Evolutionary conservation across 2,329 filamentous ascomycete genomes (phyloP).

Genomic region (Blastomyces silverae): DNA sequence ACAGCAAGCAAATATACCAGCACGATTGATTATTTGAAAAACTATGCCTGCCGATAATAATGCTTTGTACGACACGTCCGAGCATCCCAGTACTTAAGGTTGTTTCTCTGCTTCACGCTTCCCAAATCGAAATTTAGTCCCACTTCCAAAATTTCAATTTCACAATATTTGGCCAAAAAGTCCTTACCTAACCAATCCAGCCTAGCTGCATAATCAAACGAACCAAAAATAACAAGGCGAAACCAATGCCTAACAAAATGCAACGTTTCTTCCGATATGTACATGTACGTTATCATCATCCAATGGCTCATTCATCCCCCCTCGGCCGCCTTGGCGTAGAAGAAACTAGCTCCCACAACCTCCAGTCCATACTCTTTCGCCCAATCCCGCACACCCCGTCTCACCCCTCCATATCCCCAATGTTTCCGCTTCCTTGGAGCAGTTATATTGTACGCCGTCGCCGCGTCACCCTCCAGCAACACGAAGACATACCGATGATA

Average conservation of each 20-base stretch:
- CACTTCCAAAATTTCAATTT: neutral
- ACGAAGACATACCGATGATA: conserved; percentile 54
- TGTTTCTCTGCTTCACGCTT: neutral
- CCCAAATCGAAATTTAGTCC: neutral
- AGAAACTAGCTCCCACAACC: conserved; percentile 29
- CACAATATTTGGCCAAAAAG: neutral
- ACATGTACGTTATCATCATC: neutral
- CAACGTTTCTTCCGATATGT: neutral
- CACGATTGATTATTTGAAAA: neutral
- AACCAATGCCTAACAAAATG: neutral
- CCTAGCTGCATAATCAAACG: neutral
- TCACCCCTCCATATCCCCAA: conserved; percentile 49
- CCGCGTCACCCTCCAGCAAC: conserved; percentile 40
- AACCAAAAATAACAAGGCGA: neutral
- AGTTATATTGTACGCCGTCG: conserved; percentile 32
- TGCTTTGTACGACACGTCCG: neutral
- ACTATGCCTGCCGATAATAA: neutral
- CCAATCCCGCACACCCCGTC: conserved; percentile 38
- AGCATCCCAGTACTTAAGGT: neutral
- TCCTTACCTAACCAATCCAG: neutral
- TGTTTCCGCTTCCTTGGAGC: conserved; percentile 47
- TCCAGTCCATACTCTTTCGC: conserved; percentile 28
- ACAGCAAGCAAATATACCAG: conserved; percentile 1
- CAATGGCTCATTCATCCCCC: neutral
- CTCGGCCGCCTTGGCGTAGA: conserved; percentile 24